Percentiles rank a stretch among this genome's conserved stretches.
phyloP scores from a whole-genome alignment of 495 filamentous ascomycete species.

The Filosporella fistucella region DNA sequence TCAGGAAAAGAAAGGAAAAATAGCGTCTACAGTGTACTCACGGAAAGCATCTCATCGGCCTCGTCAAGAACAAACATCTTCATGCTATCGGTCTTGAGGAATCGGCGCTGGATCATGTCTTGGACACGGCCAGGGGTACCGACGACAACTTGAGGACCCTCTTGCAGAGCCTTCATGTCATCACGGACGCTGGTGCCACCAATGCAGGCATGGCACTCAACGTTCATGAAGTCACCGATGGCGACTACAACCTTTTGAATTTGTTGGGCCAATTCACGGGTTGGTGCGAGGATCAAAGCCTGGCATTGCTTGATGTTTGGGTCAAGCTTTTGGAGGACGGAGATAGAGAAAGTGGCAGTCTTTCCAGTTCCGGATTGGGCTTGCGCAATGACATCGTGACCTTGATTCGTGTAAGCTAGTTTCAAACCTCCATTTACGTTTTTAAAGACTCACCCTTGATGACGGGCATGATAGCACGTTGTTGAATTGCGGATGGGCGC shows the following conservation, averaged over 20 bases:
- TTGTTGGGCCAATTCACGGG: slow-evolving; percentile 95
- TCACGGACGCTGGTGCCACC: slow-evolving; percentile 97
- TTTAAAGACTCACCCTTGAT: slow-evolving; percentile 80
- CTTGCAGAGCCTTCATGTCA: slow-evolving; percentile 93
- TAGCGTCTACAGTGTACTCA: slow-evolving; percentile 37
- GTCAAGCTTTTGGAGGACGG: slow-evolving; percentile 96
- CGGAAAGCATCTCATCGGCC: slow-evolving; percentile 97
- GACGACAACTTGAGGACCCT: slow-evolving; percentile 93
- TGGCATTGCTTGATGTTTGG: slow-evolving; percentile 89
- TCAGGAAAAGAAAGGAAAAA: slow-evolving; percentile 9
- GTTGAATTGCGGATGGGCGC: slow-evolving; percentile 98
- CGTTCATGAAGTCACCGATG: slow-evolving; percentile 98
- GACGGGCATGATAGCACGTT: slow-evolving; percentile 98
- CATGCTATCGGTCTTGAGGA: slow-evolving; percentile 90
- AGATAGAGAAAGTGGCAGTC: slow-evolving; percentile 98
- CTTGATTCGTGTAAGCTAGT: slow-evolving; percentile 41
- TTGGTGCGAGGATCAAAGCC: slow-evolving; percentile 92
- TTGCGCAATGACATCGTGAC: slow-evolving; percentile 97
- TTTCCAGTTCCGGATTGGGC: slow-evolving; percentile 99
- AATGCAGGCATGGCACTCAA: slow-evolving; percentile 99
- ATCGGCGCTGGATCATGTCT: slow-evolving; percentile 97
- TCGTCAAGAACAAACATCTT: slow-evolving; percentile 99
- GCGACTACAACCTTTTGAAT: slow-evolving; percentile 99
- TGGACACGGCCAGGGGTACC: slow-evolving; percentile 97
- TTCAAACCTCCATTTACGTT: not conserved